phyloP scores from a whole-genome alignment of 331 rosid species.

The Stylosanthes scabra region DNA sequence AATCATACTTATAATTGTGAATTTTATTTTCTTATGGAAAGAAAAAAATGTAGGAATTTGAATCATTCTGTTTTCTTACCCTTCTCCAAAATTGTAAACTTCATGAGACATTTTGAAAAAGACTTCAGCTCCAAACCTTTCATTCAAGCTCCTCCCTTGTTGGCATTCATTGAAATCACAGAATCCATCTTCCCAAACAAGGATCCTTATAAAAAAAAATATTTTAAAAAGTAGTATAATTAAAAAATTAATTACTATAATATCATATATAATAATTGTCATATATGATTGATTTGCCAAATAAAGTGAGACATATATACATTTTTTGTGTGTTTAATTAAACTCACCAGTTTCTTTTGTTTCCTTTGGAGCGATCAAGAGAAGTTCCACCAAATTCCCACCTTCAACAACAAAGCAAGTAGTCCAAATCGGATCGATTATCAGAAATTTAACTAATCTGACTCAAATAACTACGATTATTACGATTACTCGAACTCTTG shows the following conservation, averaged over 20 bases:
- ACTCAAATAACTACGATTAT: too few relatives aligned
- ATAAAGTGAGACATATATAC: not conserved
- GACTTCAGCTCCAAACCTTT: slow-evolving; percentile 78
- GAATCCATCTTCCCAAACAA: slow-evolving; percentile 97
- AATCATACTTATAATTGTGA: too few relatives aligned
- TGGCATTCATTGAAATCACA: slow-evolving; percentile 88
- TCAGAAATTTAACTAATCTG: not conserved
- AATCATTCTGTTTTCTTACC: slow-evolving; percentile 59
- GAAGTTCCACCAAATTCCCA: slow-evolving; percentile 79
- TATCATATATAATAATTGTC: slow-evolving; percentile 17
- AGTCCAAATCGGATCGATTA: not conserved
- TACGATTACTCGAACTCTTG: too few relatives aligned
- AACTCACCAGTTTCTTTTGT: slow-evolving; percentile 74
- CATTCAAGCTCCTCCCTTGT: slow-evolving; percentile 53
- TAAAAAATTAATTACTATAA: slow-evolving; percentile 4
- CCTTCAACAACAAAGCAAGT: slow-evolving; percentile 45
- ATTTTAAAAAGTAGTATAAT: not conserved
- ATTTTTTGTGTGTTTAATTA: not conserved
- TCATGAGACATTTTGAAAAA: slow-evolving; percentile 99
- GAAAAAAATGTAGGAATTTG: not conserved
- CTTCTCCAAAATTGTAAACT: slow-evolving; percentile 92
- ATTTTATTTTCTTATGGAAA: not conserved
- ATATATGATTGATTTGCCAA: not conserved
- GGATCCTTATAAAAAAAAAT: slow-evolving; percentile 61
- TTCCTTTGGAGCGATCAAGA: slow-evolving; percentile 77